phyloP scores from a whole-genome alignment of 176 grass and related monocot genomes.

The Cymbopogon citratus region DNA sequence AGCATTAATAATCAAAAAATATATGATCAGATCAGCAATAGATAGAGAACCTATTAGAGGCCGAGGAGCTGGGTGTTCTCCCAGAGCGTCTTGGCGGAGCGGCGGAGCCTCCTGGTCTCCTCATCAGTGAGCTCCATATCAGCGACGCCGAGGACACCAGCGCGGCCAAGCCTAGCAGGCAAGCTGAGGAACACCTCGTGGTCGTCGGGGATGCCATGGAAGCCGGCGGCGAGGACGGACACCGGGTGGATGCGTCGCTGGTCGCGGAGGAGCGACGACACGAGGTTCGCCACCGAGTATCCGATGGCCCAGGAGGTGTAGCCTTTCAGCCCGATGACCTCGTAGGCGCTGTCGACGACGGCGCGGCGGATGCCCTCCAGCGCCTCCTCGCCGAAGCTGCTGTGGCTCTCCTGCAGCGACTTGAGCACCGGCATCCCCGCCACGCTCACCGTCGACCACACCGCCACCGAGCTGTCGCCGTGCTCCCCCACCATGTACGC shows the following conservation, averaged over 20 bases:
- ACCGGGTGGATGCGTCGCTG: slow-evolving; percentile 79
- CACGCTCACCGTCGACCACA: slow-evolving; percentile 69
- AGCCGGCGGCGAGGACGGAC: slow-evolving; percentile 56
- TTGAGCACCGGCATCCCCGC: slow-evolving; percentile 63
- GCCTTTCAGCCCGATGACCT: slow-evolving; percentile 58
- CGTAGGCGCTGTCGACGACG: slow-evolving; percentile 61
- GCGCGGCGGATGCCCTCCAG: slow-evolving; percentile 57
- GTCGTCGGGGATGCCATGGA: slow-evolving; percentile 54
- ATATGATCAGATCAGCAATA: no score
- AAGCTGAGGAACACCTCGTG: slow-evolving; percentile 83
- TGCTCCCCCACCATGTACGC: slow-evolving; percentile 91
- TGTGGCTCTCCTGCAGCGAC: slow-evolving; percentile 46
- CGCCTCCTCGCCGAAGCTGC: slow-evolving; percentile 22
- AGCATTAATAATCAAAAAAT: no score
- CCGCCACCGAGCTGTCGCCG: slow-evolving; percentile 76
- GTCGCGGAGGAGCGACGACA: slow-evolving; percentile 57
- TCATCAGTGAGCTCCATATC: slow-evolving; percentile 71
- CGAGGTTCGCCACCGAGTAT: slow-evolving; percentile 69
- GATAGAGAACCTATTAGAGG: neutral
- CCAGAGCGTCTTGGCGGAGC: slow-evolving; percentile 66
- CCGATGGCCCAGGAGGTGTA: slow-evolving; percentile 95
- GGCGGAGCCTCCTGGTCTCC: slow-evolving; percentile 40
- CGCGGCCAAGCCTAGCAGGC: slow-evolving; percentile 47
- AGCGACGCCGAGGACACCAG: slow-evolving; percentile 44
- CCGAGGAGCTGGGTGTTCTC: slow-evolving; percentile 53